Evolutionary conservation across 306 rosid genomes (phyloP).

Genomic region (Begonia loranthoides): DNA sequence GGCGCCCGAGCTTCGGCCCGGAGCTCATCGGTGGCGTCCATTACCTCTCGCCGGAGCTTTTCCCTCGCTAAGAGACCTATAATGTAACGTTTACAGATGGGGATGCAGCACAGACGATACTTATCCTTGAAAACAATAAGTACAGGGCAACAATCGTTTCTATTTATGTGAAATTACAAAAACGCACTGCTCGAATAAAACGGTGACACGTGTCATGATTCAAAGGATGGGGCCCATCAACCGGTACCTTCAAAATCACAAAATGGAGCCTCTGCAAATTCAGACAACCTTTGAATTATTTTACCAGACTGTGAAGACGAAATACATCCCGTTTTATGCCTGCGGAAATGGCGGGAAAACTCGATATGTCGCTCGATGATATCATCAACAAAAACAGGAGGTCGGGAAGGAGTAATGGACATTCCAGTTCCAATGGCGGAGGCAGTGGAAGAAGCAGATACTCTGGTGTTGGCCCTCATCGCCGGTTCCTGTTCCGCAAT

Average conservation of each 20-base stretch:
- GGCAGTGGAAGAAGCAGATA: slow-evolving; percentile 3
- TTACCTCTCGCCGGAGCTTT: slow-evolving; percentile 7
- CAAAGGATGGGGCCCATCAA: no score
- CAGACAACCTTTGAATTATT: no score
- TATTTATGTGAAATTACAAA: no score
- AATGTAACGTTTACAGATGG: not conserved
- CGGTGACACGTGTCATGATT: no score
- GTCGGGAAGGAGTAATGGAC: slow-evolving; percentile 1
- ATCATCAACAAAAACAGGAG: slow-evolving; percentile 8
- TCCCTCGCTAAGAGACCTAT: not conserved
- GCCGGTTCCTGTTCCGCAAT: slow-evolving; percentile 10
- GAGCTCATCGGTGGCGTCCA: slow-evolving; percentile 24
- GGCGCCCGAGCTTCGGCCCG: slow-evolving; percentile 9
- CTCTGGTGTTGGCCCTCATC: slow-evolving; percentile 15
- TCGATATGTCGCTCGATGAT: slow-evolving; percentile 25
- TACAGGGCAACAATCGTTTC: no score
- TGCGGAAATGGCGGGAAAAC: slow-evolving; percentile 9
- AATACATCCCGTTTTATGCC: no score
- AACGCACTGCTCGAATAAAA: no score
- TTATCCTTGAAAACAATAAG: no score
- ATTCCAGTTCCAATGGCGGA: not conserved
- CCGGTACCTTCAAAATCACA: no score
- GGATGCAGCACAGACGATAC: not conserved
- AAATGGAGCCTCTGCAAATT: no score
- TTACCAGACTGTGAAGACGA: no score